Percentiles rank a stretch among this genome's conserved stretches.
phyloP scores from a whole-genome alignment of 257 asterid species.

The Euphrasia confusa region DNA sequence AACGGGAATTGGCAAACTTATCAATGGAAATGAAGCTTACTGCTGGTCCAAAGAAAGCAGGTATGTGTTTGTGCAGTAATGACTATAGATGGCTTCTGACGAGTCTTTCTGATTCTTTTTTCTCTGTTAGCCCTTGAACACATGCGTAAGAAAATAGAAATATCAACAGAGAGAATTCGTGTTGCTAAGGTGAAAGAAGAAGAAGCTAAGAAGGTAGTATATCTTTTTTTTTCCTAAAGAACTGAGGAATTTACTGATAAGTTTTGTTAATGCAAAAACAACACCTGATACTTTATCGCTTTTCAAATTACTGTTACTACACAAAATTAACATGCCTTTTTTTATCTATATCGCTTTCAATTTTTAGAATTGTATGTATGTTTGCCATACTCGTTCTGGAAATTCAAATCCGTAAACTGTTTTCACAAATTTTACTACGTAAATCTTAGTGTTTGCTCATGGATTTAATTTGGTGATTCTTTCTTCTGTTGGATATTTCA shows the following conservation, averaged over 20 bases:
- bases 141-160: constrained; percentile 89
- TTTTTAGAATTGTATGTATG: not conserved
- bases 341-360: constrained; percentile 16
- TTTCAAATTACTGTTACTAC: not conserved
- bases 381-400: not conserved
- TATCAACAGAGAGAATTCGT: constrained; percentile 71
- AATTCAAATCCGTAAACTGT: not conserved
- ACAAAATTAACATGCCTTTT: not conserved
- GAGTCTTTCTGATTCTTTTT: constrained; percentile 11
- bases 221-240: constrained; percentile 12
- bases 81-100: constrained; percentile 6
- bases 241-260: constrained; percentile 18
- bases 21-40: constrained; percentile 91
- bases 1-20: constrained; percentile 76
- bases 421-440: not conserved
- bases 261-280: not conserved
- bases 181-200: constrained; percentile 76
- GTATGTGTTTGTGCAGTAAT: constrained; percentile 26
- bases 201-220: constrained; percentile 60
- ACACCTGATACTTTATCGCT: not conserved
- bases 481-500: not conserved
- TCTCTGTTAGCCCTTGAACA: constrained; percentile 78
- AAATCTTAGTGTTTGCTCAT: not conserved
- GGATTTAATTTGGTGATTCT: not conserved
- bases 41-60: constrained; percentile 97